Evolutionary conservation across 768 basidiomycete genomes (phyloP).

Genomic region (Phlegmacium glaucopus): DNA sequence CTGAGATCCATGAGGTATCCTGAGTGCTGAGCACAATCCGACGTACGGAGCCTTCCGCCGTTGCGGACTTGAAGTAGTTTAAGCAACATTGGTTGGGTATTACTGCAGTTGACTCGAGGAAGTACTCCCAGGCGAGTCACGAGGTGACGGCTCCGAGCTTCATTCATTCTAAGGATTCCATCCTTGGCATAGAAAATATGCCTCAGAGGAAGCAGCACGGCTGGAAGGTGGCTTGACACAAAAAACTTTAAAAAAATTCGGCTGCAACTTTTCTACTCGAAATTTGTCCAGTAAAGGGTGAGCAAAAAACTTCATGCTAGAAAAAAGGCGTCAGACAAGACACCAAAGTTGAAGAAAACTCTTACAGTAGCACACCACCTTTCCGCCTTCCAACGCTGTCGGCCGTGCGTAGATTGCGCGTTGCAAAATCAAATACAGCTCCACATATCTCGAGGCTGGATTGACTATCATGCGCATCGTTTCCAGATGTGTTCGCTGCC

Average conservation of each 20-base stretch:
- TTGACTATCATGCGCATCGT: constrained; percentile 60
- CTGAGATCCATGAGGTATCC: no score
- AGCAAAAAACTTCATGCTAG: constrained; percentile 81
- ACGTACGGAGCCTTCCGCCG: no score
- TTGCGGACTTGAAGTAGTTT: background rate
- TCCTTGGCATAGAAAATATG: constrained; percentile 83
- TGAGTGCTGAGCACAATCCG: no score
- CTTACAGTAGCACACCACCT: constrained; percentile 61
- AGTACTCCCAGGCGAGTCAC: background rate
- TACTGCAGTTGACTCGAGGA: background rate
- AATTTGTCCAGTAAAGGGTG: constrained; percentile 74
- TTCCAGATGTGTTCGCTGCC: constrained; percentile 82
- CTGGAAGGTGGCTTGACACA: constrained; percentile 83
- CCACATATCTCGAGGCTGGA: constrained; percentile 69
- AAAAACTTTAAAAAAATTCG: constrained; percentile 62
- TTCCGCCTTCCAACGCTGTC: constrained; percentile 36
- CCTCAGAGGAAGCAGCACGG: constrained; percentile 73
- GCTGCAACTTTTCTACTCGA: constrained; percentile 49
- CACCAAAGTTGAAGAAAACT: constrained; percentile 4
- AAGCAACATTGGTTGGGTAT: background rate
- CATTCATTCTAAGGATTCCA: constrained; percentile 37
- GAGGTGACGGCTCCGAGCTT: background rate
- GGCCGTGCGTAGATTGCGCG: constrained; percentile 46
- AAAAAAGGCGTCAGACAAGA: constrained; percentile 3
- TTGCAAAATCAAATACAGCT: constrained; percentile 69